phyloP scores from a whole-genome alignment of 140 eudicot genomes.

The Senecio squalidus region DNA sequence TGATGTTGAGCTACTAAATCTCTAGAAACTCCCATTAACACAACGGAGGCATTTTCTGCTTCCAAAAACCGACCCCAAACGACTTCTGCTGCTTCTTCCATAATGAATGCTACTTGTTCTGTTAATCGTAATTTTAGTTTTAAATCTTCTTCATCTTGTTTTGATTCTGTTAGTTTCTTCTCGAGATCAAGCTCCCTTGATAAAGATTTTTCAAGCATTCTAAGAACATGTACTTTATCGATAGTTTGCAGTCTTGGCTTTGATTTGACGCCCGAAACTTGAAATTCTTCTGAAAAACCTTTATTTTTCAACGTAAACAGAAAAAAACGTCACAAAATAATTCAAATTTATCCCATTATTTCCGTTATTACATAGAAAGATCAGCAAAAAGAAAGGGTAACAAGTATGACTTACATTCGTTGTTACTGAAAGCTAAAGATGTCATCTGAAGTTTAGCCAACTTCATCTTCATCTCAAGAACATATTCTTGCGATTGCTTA shows the following conservation, averaged over 20 bases:
- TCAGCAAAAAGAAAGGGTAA: neutral
- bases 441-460: conserved; percentile 76
- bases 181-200: conserved; percentile 84
- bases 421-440: conserved; percentile 41
- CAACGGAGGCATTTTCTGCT: conserved; percentile 68
- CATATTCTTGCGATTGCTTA: conserved; percentile 67
- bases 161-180: conserved; percentile 59
- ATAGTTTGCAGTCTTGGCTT: conserved; percentile 45
- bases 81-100: conserved; percentile 88
- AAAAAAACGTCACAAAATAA: neutral
- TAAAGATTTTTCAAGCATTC: conserved; percentile 84
- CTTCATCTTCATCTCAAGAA: conserved; percentile 68
- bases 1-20: conserved; percentile 60
- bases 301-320: conserved; percentile 23
- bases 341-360: neutral
- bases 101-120: conserved; percentile 60
- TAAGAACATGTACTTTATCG: conserved; percentile 54
- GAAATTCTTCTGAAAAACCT: conserved; percentile 31
- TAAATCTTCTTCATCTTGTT: conserved; percentile 71
- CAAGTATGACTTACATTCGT: conserved; percentile 49
- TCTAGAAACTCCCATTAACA: conserved; percentile 71
- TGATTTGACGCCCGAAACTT: conserved; percentile 23
- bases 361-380: neutral
- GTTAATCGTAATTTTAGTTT: conserved; percentile 52
- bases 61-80: conserved; percentile 82